phyloP scores from a whole-genome alignment of 768 basidiomycete genomes.

The Harrya chromipes region DNA sequence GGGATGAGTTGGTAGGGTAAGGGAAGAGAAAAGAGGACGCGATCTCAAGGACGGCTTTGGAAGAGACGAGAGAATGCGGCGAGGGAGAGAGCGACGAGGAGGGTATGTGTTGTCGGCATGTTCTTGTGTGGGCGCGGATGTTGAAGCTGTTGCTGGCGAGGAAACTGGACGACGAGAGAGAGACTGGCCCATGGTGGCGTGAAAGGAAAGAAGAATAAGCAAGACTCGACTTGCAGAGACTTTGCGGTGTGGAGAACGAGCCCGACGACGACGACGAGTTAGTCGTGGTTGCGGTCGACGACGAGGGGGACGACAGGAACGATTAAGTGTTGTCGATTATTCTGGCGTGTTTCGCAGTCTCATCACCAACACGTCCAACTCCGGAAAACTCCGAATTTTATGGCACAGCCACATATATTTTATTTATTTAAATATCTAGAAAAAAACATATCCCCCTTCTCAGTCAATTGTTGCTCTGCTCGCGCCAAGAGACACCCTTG shows the following conservation, averaged over 20 bases:
- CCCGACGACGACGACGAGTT: constrained; percentile 4
- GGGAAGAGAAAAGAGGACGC: constrained; percentile 11
- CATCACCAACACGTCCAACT: constrained; percentile 21
- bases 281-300: constrained; percentile 5
- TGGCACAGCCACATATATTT: constrained; percentile 18
- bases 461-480: constrained; percentile 25
- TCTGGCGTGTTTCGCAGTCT: constrained; percentile 24
- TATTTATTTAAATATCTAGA: constrained; percentile 8
- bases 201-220: background rate
- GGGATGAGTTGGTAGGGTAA: constrained; percentile 19
- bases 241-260: constrained; percentile 1
- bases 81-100: constrained; percentile 27
- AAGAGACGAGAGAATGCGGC: constrained; percentile 34
- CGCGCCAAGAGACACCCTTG: constrained; percentile 62
- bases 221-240: constrained; percentile 1
- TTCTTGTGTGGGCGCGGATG: constrained; percentile 11
- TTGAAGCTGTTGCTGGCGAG: constrained; percentile 4
- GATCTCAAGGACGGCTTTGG: constrained; percentile 23
- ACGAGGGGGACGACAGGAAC: constrained; percentile 7
- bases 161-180: constrained; percentile 25
- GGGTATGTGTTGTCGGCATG: background rate
- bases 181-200: constrained; percentile 29
- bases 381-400: constrained; percentile 18
- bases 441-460: background rate
- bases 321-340: constrained; percentile 21